These are phyloP conservation scores for Suaeda aralocaspica DNA, from an alignment of 148 eudicot genomes.

Conservation along the genomic window DNA sequence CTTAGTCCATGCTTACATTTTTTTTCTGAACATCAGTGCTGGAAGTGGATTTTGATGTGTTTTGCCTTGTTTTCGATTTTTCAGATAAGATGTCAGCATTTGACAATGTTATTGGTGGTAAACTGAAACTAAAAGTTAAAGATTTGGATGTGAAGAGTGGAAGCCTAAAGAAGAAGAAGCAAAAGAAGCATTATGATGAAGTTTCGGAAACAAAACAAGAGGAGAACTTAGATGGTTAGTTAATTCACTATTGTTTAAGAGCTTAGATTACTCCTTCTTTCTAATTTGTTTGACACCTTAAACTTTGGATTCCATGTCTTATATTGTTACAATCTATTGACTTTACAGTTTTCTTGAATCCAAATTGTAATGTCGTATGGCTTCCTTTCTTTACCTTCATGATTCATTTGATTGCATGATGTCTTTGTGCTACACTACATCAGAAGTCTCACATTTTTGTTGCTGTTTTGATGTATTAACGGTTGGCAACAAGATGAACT, in stretches of 20 bases:
- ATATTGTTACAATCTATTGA: background rate
- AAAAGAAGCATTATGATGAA: constrained; percentile 47
- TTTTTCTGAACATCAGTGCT: background rate
- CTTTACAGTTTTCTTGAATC: background rate
- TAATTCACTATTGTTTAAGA: background rate
- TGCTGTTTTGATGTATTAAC: background rate
- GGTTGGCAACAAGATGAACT: background rate
- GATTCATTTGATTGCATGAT: background rate
- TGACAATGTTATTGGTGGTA: constrained; percentile 78
- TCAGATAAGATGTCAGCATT: constrained; percentile 61
- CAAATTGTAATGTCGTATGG: background rate
- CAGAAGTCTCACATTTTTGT: background rate
- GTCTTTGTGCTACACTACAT: background rate
- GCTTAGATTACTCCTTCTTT: background rate
- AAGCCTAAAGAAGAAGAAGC: constrained; percentile 71
- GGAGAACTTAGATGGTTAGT: constrained; percentile 54
- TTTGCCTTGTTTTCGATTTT: too few species aligned
- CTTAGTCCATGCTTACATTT: background rate
- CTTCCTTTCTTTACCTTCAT: background rate
- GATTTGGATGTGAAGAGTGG: constrained; percentile 78
- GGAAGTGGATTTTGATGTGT: constrained; percentile 5
- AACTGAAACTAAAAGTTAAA: constrained; percentile 86
- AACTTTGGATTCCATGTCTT: background rate
- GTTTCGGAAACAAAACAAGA: constrained; percentile 31
- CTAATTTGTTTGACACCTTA: constrained; percentile 4